Conservation (phyloP, 2,329 filamentous ascomycete species). For the Penicillium freii region DNA sequence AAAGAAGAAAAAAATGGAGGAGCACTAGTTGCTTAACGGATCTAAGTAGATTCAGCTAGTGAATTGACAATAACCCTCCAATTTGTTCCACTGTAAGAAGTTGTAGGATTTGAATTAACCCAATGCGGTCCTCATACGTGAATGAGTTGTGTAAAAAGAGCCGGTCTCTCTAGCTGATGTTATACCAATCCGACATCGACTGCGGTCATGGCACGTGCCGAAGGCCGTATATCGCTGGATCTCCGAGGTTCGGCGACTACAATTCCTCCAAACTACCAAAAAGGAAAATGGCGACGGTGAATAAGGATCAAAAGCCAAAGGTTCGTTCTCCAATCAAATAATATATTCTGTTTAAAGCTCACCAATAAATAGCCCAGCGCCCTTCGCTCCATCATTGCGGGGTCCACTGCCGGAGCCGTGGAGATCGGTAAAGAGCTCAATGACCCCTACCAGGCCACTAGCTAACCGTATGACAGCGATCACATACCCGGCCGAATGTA, state of each 20-base stretch:
- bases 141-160: neutral
- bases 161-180: neutral
- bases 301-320: conserved; percentile 41
- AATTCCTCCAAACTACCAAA: conserved; percentile 7
- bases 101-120: neutral
- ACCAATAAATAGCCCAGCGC: conserved; percentile 65
- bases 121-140: neutral
- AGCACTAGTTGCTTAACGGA: conserved; percentile 21
- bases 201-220: conserved; percentile 20
- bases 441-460: conserved; percentile 17
- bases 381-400: conserved; percentile 85
- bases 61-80: conserved; percentile 33
- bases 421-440: conserved; percentile 70
- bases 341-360: conserved; percentile 12
- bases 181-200: neutral
- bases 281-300: conserved; percentile 36
- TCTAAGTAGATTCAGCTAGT: conserved; percentile 22
- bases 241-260: conserved; percentile 18
- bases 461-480: conserved; percentile 59
- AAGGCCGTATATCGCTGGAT: conserved; percentile 16
- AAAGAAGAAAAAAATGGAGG: conserved; percentile 28
- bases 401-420: conserved; percentile 87
- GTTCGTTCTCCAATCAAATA: conserved; percentile 21
- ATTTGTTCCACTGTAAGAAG: neutral
- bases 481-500: conserved; percentile 92